phyloP scores from a whole-genome alignment of 1,284 basidiomycete species.

The Cerrena zonata region DNA sequence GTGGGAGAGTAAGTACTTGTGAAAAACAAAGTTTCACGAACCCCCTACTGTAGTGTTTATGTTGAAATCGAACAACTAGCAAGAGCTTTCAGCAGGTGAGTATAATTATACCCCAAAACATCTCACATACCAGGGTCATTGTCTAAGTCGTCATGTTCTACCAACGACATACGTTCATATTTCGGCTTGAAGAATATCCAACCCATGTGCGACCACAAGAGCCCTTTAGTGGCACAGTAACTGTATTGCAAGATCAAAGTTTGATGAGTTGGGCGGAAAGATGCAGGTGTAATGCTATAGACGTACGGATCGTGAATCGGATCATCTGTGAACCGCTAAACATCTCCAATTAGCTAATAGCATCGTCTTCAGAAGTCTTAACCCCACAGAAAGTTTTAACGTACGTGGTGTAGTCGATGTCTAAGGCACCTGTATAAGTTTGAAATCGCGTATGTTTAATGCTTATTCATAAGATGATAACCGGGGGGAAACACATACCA shows the following conservation, averaged over 20 bases:
- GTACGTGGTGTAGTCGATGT: slow-evolving; percentile 71
- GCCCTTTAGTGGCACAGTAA: slow-evolving; percentile 68
- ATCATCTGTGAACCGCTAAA: slow-evolving; percentile 70
- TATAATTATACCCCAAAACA: too few species aligned
- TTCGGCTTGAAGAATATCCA: slow-evolving; percentile 79
- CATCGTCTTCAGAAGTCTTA: slow-evolving; percentile 3
- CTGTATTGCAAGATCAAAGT: too few species aligned
- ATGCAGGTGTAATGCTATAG: neutral
- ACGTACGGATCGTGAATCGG: slow-evolving; percentile 66
- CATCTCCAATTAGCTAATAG: too few species aligned
- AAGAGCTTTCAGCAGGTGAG: too few species aligned
- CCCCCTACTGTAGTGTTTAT: slow-evolving; percentile 57
- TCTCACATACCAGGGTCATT: slow-evolving; percentile 54
- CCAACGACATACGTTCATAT: slow-evolving; percentile 57
- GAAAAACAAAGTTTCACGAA: too few species aligned
- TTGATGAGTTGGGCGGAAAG: neutral
- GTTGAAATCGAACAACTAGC: slow-evolving; percentile 71
- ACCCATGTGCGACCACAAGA: slow-evolving; percentile 74
- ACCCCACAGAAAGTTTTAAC: slow-evolving; percentile 19
- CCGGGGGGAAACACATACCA: slow-evolving; percentile 33
- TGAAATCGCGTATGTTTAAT: too few species aligned
- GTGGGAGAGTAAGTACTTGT: slow-evolving; percentile 4
- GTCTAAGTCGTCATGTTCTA: slow-evolving; percentile 70
- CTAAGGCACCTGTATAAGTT: slow-evolving; percentile 57
- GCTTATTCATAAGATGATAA: too few species aligned